Evolutionary conservation across 2,329 filamentous ascomycete genomes (phyloP).

Genomic region (Fusarium decemcellulare): DNA sequence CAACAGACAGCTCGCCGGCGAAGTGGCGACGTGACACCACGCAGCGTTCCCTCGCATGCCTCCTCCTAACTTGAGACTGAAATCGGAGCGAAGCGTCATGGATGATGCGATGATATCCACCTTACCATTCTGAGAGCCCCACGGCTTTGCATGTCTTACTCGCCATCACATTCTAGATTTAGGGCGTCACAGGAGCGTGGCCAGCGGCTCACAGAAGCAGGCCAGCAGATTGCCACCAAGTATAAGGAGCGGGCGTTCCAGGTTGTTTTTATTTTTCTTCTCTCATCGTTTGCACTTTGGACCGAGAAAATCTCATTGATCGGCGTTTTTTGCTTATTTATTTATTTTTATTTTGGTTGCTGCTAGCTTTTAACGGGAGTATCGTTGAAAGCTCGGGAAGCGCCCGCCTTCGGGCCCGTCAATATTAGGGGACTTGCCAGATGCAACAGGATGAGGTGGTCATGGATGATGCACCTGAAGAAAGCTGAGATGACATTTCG

Average conservation of each 20-base stretch:
- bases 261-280: slow-evolving; percentile 2
- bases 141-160: slow-evolving; percentile 42
- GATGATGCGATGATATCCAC: slow-evolving; percentile 36
- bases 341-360: slow-evolving; percentile 8
- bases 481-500: background rate
- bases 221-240: slow-evolving; percentile 43
- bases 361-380: slow-evolving; percentile 9
- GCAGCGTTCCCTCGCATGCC: slow-evolving; percentile 65
- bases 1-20: slow-evolving; percentile 61
- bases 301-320: slow-evolving; percentile 41
- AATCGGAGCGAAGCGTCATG: slow-evolving; percentile 20
- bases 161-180: slow-evolving; percentile 37
- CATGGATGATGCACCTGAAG: background rate
- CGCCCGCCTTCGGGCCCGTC: background rate
- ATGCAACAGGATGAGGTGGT: slow-evolving; percentile 9
- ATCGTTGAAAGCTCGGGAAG: slow-evolving; percentile 15
- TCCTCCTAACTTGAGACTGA: slow-evolving; percentile 49
- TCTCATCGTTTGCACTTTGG: slow-evolving; percentile 27
- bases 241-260: slow-evolving; percentile 47
- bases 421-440: slow-evolving; percentile 1
- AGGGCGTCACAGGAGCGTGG: slow-evolving; percentile 40
- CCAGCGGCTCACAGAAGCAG: slow-evolving; percentile 45
- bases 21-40: slow-evolving; percentile 70
- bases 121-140: slow-evolving; percentile 41
- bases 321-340: slow-evolving; percentile 42